phyloP scores from a whole-genome alignment of 352 stramenopile genomes.

The Discostella stelligera region DNA sequence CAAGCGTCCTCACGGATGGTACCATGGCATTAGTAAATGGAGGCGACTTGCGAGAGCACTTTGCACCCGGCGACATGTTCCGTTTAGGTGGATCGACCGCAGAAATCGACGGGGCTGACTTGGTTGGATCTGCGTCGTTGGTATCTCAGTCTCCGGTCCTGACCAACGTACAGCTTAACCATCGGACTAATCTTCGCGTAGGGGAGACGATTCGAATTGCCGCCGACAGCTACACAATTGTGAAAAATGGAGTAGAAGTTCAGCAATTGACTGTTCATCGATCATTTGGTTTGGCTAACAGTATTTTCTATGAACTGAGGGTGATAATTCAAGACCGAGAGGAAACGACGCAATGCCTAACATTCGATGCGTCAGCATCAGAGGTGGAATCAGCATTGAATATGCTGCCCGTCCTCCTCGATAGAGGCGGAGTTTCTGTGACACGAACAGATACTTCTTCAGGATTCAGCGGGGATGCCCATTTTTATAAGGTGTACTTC shows the following conservation, averaged over 20 bases:
- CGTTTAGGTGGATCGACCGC: constrained; percentile 66
- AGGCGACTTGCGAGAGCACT: constrained; percentile 71
- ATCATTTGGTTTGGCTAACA: constrained; percentile 25
- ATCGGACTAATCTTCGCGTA: constrained; percentile 78
- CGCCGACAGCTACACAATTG: constrained; percentile 86
- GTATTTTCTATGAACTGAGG: constrained; percentile 59
- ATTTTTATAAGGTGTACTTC: constrained; percentile 93
- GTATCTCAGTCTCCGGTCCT: constrained; percentile 45
- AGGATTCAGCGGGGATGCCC: constrained; percentile 70
- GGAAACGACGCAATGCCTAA: constrained; percentile 67
- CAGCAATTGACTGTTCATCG: constrained; percentile 76
- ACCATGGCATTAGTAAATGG: constrained; percentile 53
- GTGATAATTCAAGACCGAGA: constrained; percentile 40
- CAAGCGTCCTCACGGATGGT: constrained; percentile 67
- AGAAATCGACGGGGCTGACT: constrained; percentile 54
- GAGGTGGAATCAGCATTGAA: constrained; percentile 70
- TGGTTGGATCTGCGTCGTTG: constrained; percentile 47
- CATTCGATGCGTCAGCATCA: constrained; percentile 58
- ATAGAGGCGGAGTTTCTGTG: constrained; percentile 54
- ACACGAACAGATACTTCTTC: constrained; percentile 45
- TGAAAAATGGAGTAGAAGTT: constrained; percentile 88
- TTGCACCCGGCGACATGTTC: constrained; percentile 78
- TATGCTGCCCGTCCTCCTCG: constrained; percentile 43
- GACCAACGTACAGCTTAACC: constrained; percentile 56
- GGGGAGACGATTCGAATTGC: constrained; percentile 88